Evolutionary conservation across 805 yeast genomes (phyloP).

Genomic region (Candida berthetii): DNA sequence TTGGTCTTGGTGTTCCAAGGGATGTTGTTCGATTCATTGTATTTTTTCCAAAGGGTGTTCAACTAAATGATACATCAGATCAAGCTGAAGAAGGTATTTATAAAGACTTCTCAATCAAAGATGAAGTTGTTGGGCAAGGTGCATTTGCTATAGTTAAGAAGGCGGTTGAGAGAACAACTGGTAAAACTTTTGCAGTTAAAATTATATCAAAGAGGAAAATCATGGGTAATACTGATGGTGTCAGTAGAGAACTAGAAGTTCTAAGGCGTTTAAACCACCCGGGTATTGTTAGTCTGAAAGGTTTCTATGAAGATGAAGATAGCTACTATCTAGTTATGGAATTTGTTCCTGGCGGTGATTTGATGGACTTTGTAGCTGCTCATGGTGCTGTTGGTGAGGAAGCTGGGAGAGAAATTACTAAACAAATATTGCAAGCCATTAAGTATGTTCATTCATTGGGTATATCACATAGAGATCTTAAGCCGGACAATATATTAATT

Average conservation of each 20-base stretch:
- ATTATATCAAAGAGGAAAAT: constrained; percentile 80
- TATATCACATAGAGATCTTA: constrained; percentile 92
- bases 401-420: constrained; percentile 80
- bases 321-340: constrained; percentile 91
- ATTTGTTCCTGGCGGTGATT: constrained; percentile 91
- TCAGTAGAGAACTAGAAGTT: constrained; percentile 79
- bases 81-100: constrained; percentile 40
- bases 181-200: constrained; percentile 85
- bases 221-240: constrained; percentile 74
- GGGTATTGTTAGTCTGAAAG: constrained; percentile 75
- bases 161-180: constrained; percentile 81
- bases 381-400: constrained; percentile 90
- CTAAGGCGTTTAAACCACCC: constrained; percentile 76
- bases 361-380: constrained; percentile 95
- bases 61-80: constrained; percentile 9
- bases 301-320: constrained; percentile 78
- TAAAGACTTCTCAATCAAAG: constrained; percentile 68
- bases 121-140: constrained; percentile 93
- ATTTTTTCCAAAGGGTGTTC: constrained; percentile 22
- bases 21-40: constrained; percentile 53
- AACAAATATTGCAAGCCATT: constrained; percentile 80
- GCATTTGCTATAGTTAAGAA: constrained; percentile 95
- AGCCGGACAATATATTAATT: constrained; percentile 92
- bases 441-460: constrained; percentile 84
- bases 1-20: constrained; percentile 77